Evolutionary conservation across 2,329 filamentous ascomycete species (phyloP).

Genomic region (Madurella mycetomatis): DNA sequence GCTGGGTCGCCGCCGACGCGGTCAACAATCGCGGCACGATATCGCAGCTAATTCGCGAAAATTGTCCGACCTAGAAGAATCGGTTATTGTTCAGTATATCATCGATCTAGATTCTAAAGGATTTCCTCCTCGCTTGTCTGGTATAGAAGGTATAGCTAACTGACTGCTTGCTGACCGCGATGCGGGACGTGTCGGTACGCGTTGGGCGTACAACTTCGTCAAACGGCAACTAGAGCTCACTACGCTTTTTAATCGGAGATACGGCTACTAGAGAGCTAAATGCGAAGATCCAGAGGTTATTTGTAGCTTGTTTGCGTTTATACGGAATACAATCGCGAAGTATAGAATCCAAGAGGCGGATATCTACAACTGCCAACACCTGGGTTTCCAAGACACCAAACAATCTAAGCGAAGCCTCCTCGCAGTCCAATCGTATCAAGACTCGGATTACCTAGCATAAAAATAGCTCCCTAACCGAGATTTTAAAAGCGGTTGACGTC

Average conservation of each 20-base stretch:
- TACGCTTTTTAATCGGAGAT: slow-evolving; percentile 24
- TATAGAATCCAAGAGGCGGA: slow-evolving; percentile 22
- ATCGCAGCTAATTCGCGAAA: neutral
- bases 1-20: neutral
- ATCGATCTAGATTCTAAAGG: neutral
- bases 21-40: neutral
- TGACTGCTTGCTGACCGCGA: neutral
- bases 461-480: slow-evolving; percentile 7
- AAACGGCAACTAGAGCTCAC: slow-evolving; percentile 25
- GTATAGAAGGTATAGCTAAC: neutral
- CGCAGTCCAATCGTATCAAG: slow-evolving; percentile 1
- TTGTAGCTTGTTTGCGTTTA: slow-evolving; percentile 21
- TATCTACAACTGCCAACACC: slow-evolving; percentile 1
- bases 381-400: slow-evolving; percentile 11
- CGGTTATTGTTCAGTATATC: neutral
- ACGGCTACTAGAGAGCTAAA: slow-evolving; percentile 25
- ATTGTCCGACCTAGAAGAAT: neutral
- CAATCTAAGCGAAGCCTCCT: slow-evolving; percentile 9
- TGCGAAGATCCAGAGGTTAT: slow-evolving; percentile 25
- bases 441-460: slow-evolving; percentile 1
- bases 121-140: neutral
- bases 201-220: slow-evolving; percentile 29
- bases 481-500: slow-evolving; percentile 1
- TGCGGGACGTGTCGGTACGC: neutral
- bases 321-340: slow-evolving; percentile 19